These are phyloP conservation scores for Trichoderma sp. DNA, from an alignment of 2,329 filamentous ascomycete species.

Conservation along the genomic window DNA sequence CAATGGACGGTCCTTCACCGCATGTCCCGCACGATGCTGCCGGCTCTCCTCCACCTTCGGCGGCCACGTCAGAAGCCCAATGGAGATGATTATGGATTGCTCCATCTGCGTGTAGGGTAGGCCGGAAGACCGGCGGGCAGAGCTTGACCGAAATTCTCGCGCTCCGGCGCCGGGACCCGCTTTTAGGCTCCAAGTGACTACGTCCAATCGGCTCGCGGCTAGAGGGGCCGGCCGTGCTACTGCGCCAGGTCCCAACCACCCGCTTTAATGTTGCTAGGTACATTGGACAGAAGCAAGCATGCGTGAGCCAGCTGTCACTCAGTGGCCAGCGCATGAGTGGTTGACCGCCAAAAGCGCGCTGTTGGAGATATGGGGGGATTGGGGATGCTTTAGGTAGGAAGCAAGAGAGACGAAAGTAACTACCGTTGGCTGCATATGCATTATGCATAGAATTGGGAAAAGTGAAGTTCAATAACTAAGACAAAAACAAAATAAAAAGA, in stretches of 20 bases:
- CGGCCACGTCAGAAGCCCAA: constrained; percentile 16
- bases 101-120: background rate
- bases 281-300: background rate
- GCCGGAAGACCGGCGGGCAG: constrained; percentile 4
- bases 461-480: background rate
- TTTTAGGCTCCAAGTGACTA: background rate
- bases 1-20: constrained; percentile 14
- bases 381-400: background rate
- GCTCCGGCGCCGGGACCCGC: constrained; percentile 3
- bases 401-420: background rate
- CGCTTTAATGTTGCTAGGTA: constrained; percentile 8
- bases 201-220: constrained; percentile 13
- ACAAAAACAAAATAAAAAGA: background rate
- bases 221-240: constrained; percentile 9
- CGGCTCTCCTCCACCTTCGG: constrained; percentile 12
- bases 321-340: background rate
- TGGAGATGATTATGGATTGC: background rate
- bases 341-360: constrained; percentile 14
- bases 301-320: constrained; percentile 3
- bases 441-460: constrained; percentile 11
- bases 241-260: constrained; percentile 15
- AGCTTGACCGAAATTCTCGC: background rate
- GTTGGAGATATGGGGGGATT: background rate
- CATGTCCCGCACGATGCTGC: constrained; percentile 14
- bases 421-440: constrained; percentile 7